Conservation (phyloP, 768 basidiomycete species). For the Daedalea quercina region DNA sequence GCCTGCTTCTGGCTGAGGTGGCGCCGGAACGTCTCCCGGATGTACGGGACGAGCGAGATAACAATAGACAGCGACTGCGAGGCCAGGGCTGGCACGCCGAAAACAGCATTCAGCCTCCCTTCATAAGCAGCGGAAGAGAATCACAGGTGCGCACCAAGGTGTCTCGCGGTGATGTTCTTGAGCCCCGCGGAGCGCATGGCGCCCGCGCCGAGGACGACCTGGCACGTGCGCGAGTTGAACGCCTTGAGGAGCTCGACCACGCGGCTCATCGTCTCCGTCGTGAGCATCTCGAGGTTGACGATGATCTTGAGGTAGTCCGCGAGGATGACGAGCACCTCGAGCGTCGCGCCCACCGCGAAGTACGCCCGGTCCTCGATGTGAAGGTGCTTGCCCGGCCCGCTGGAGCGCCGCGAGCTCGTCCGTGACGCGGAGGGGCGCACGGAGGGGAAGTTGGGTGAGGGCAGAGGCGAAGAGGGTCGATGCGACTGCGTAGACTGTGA, state of each 20-base stretch:
- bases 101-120: not conserved
- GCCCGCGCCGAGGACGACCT: conserved; percentile 95
- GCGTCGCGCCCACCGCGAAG: conserved; percentile 82
- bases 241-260: conserved; percentile 95
- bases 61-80: conserved; percentile 95
- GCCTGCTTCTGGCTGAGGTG: conserved; percentile 93
- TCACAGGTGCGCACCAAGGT: conserved; percentile 60
- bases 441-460: conserved; percentile 17
- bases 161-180: conserved; percentile 97
- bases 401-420: conserved; percentile 10
- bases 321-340: conserved; percentile 64
- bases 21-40: conserved; percentile 89
- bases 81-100: conserved; percentile 67
- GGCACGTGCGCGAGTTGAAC: conserved; percentile 97
- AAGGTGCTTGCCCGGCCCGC: conserved; percentile 44
- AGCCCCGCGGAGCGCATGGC: conserved; percentile 98
- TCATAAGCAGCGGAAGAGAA: not conserved
- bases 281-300: conserved; percentile 81
- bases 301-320: conserved; percentile 85
- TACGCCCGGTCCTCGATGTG: conserved; percentile 81
- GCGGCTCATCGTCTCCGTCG: conserved; percentile 92
- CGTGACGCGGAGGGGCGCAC: conserved; percentile 10
- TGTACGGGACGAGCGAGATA: conserved; percentile 90
- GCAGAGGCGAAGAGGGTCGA: conserved; percentile 22
- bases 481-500: conserved; percentile 12